Evolutionary conservation across 257 asterid species (phyloP).

Genomic region (Avicennia marina): DNA sequence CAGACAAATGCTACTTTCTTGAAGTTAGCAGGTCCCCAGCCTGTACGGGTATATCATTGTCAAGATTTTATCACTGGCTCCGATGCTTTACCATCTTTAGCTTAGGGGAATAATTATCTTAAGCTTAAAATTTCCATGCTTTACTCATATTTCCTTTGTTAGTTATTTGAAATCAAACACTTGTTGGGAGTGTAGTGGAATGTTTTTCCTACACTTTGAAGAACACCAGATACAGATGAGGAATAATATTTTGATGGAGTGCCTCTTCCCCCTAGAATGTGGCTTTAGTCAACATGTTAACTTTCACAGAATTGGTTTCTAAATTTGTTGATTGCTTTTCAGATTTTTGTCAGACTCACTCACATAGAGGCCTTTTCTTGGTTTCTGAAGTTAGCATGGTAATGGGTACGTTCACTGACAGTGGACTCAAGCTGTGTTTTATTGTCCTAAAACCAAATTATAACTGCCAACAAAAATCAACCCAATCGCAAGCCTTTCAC

Average conservation of each 20-base stretch:
- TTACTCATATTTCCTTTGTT: background rate
- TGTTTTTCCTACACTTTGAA: background rate
- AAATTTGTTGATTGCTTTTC: background rate
- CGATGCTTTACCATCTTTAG: background rate
- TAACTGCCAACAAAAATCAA: background rate
- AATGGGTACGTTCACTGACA: background rate
- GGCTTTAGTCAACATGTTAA: background rate
- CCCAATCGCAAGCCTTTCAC: background rate
- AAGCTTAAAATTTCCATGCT: constrained; percentile 1
- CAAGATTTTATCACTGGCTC: background rate
- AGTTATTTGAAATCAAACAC: background rate
- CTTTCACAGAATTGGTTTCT: background rate
- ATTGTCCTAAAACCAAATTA: background rate
- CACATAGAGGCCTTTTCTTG: constrained; percentile 1
- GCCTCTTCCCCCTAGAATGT: background rate
- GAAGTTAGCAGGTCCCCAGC: constrained; percentile 76
- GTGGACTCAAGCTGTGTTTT: background rate
- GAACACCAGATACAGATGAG: background rate
- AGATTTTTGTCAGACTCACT: background rate
- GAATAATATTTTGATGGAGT: background rate
- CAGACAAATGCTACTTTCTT: constrained; percentile 78
- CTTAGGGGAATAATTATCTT: background rate
- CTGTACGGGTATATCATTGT: constrained; percentile 48
- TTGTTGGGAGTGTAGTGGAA: background rate
- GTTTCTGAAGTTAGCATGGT: background rate